phyloP scores from a whole-genome alignment of 1,284 basidiomycete species.

The Leccinum pseudoinsigne region DNA sequence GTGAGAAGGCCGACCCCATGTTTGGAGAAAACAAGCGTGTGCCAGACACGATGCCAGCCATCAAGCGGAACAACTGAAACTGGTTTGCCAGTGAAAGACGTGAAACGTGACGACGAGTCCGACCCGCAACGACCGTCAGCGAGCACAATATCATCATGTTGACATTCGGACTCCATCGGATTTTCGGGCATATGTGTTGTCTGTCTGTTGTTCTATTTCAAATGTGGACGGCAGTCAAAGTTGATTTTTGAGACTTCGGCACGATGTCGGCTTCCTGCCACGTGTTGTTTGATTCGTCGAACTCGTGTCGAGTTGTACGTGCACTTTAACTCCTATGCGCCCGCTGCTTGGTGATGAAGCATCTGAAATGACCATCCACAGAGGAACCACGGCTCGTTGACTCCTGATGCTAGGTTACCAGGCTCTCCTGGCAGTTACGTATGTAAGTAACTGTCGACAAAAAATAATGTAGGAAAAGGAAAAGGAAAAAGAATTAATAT shows the following conservation, averaged over 20 bases:
- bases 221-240: neutral
- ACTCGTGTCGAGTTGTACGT: neutral
- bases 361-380: neutral
- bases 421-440: neutral
- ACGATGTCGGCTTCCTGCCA: neutral
- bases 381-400: neutral
- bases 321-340: neutral
- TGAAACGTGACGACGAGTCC: constrained; percentile 13
- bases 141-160: neutral
- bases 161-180: neutral
- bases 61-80: constrained; percentile 15
- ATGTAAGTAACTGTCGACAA: neutral
- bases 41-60: neutral
- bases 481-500: neutral
- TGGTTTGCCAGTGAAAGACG: neutral
- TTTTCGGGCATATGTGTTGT: neutral
- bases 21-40: neutral
- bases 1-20: constrained; percentile 6
- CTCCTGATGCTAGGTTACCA: neutral
- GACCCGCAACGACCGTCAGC: neutral
- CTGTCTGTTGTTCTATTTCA: neutral
- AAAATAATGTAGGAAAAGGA: neutral
- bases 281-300: neutral
- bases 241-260: neutral
- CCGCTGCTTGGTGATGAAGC: neutral